Percentiles rank a stretch among this genome's conserved stretches.
phyloP scores from a whole-genome alignment of 495 filamentous ascomycete genomes.

The Evernia prunastri region DNA sequence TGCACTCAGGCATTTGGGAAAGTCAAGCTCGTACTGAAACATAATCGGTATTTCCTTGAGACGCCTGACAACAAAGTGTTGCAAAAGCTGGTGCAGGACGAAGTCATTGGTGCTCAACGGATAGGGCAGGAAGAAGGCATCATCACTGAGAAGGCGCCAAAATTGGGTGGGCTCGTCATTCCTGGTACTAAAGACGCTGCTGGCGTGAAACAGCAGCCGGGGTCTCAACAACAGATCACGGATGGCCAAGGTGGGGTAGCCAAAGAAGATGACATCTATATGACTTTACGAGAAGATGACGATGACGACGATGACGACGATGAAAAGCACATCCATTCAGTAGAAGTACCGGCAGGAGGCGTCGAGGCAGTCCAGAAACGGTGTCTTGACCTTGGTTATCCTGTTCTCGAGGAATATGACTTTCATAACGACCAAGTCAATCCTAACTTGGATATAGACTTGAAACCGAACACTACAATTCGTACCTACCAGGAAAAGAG shows the following conservation, averaged over 20 bases:
- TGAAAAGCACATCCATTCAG: conserved; percentile 83
- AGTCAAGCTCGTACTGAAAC: conserved; percentile 88
- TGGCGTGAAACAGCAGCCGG: conserved; percentile 60
- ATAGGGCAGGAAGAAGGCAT: conserved; percentile 62
- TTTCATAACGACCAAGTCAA: conserved; percentile 92
- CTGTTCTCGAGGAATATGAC: conserved; percentile 93
- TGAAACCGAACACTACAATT: conserved; percentile 77
- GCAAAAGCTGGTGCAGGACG: conserved; percentile 71
- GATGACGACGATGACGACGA: conserved; percentile 91
- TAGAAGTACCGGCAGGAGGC: conserved; percentile 71
- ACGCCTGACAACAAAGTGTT: conserved; percentile 79
- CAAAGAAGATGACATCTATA: conserved; percentile 54
- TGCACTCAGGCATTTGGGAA: conserved; percentile 90
- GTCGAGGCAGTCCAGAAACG: conserved; percentile 85
- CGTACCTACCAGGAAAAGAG: conserved; percentile 91
- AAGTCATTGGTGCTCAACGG: conserved; percentile 57
- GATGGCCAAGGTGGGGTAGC: conserved; percentile 24
- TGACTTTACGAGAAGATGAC: conserved; percentile 56
- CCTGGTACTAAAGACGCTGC: conserved; percentile 91
- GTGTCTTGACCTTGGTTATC: conserved; percentile 78
- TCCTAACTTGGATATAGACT: conserved; percentile 83
- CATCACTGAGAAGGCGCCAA: conserved; percentile 72
- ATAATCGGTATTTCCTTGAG: conserved; percentile 91
- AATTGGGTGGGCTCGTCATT: conserved; percentile 85
- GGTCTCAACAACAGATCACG: conserved; percentile 38